phyloP scores from a whole-genome alignment of 495 filamentous ascomycete species.

The Cercophora sp. region DNA sequence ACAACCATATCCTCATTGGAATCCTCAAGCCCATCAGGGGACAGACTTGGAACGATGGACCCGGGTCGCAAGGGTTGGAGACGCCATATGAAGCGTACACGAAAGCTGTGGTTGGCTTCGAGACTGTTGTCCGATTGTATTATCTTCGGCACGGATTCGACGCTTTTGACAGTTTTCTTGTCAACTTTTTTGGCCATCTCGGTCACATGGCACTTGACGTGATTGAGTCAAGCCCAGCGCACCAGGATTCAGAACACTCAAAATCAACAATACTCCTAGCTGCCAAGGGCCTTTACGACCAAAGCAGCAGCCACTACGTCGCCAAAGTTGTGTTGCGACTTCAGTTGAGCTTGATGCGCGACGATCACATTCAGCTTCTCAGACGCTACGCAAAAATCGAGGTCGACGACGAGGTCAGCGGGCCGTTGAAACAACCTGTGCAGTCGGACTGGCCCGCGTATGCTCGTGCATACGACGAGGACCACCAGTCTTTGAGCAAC shows the following conservation, averaged over 20 bases:
- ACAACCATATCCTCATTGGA: constrained; percentile 22
- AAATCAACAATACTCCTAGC: constrained; percentile 32
- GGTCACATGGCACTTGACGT: constrained; percentile 28
- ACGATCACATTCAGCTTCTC: constrained; percentile 22
- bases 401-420: constrained; percentile 13
- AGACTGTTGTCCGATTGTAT: constrained; percentile 37
- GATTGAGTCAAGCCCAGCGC: constrained; percentile 13
- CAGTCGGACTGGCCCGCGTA: constrained; percentile 25
- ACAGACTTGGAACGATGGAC: constrained; percentile 18
- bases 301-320: constrained; percentile 28
- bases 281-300: constrained; percentile 37
- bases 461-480: constrained; percentile 9
- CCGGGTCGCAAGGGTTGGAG: background rate
- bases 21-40: constrained; percentile 19
- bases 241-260: constrained; percentile 20
- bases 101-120: constrained; percentile 27
- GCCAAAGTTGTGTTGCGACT: constrained; percentile 21
- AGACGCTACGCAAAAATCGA: constrained; percentile 21
- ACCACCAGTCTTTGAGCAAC: constrained; percentile 13
- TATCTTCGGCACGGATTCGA: constrained; percentile 42
- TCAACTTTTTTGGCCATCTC: constrained; percentile 32
- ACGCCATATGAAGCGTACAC: constrained; percentile 19
- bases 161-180: constrained; percentile 28
- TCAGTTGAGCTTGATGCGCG: constrained; percentile 19
- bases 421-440: constrained; percentile 22